A percentile compares a stretch with the other conserved stretches of the same genome.
These are phyloP conservation scores for Penicillium crustosum DNA, from an alignment of 2,329 filamentous ascomycete genomes.

Conservation along the genomic window DNA sequence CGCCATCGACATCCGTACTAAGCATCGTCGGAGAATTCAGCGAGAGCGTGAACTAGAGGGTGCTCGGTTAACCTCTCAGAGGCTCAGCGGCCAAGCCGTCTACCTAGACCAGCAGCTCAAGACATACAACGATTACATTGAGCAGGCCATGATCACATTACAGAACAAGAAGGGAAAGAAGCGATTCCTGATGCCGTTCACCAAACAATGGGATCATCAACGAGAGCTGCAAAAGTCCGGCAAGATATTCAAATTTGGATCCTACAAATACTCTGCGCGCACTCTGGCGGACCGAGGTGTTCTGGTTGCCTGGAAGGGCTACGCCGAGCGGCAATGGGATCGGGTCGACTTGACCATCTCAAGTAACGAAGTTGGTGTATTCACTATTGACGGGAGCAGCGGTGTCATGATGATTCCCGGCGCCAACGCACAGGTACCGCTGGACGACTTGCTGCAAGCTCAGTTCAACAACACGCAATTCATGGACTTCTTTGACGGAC, in stretches of 20 bases:
- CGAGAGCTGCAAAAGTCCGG: conserved; percentile 89
- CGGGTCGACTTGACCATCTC: conserved; percentile 92
- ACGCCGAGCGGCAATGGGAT: conserved; percentile 79
- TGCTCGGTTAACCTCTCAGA: conserved; percentile 48
- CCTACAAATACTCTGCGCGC: conserved; percentile 93
- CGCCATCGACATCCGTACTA: conserved; percentile 92
- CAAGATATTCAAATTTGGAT: conserved; percentile 94
- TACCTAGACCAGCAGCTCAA: conserved; percentile 95
- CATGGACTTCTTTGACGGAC: conserved; percentile 88
- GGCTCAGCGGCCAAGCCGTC: conserved; percentile 64
- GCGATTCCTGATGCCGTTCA: conserved; percentile 91
- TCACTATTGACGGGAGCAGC: conserved; percentile 84
- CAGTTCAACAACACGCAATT: conserved; percentile 98
- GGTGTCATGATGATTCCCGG: conserved; percentile 96
- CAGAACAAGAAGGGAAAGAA: conserved; percentile 97
- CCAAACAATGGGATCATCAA: conserved; percentile 98
- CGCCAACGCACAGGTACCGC: conserved; percentile 80
- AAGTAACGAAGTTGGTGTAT: conserved; percentile 90
- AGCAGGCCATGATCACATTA: conserved; percentile 94
- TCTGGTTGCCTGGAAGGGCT: conserved; percentile 85
- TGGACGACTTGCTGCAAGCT: conserved; percentile 91
- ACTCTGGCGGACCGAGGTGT: conserved; percentile 91
- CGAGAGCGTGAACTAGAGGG: conserved; percentile 83
- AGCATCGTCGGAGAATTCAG: conserved; percentile 89
- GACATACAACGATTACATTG: conserved; percentile 98